Conservation (phyloP, 1,284 basidiomycete species). For the Cryptococcus wingfieldii region DNA sequence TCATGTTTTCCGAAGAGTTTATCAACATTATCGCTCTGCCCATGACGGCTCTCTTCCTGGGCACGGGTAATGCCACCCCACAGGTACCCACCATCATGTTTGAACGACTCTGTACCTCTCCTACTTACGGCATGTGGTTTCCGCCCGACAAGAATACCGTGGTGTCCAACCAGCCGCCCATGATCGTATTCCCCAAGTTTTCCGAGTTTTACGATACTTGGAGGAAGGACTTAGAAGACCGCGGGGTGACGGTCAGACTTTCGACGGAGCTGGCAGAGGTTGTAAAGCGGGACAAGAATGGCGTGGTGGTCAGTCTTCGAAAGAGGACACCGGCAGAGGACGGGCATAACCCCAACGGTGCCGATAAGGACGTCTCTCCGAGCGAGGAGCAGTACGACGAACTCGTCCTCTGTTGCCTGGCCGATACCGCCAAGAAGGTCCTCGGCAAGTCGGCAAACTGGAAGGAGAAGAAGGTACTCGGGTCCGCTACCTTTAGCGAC, state of each 20-base stretch:
- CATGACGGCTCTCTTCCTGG: constrained; percentile 48
- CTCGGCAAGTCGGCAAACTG: constrained; percentile 57
- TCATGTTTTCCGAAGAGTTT: constrained; percentile 56
- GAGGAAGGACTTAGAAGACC: constrained; percentile 41
- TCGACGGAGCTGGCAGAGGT: not conserved
- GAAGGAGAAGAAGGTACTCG: constrained; percentile 59
- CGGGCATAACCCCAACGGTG: constrained; percentile 43
- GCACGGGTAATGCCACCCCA: constrained; percentile 50
- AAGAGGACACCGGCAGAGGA: constrained; percentile 37
- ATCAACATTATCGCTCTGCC: constrained; percentile 50
- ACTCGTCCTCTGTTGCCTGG: constrained; percentile 58
- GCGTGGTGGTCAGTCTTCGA: constrained; percentile 27
- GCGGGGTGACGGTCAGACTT: constrained; percentile 41
- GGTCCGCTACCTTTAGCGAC: constrained; percentile 55
- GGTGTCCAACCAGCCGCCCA: constrained; percentile 48
- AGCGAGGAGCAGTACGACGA: constrained; percentile 58
- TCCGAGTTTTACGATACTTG: constrained; percentile 48
- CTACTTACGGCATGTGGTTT: constrained; percentile 52
- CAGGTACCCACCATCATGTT: constrained; percentile 49
- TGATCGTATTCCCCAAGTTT: constrained; percentile 51
- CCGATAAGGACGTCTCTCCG: constrained; percentile 39
- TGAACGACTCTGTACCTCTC: constrained; percentile 50
- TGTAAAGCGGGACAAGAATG: not conserved
- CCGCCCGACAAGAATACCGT: constrained; percentile 45
- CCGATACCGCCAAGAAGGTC: constrained; percentile 58